phyloP scores from a whole-genome alignment of 2,329 filamentous ascomycete genomes.

The Sarocladiaceae sp. region DNA sequence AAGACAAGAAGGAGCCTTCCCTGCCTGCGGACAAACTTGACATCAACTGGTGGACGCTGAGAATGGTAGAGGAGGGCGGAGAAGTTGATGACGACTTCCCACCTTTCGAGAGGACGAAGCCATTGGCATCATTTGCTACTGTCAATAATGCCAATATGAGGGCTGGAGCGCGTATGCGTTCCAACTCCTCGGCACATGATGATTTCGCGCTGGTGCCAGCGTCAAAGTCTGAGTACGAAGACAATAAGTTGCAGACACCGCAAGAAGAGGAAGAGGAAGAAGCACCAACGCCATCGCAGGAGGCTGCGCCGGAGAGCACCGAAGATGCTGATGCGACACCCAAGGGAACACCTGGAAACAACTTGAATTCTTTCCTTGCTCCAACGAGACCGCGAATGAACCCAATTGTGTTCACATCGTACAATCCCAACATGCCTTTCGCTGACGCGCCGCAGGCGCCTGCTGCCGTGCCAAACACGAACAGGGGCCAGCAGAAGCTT shows the following conservation, averaged over 20 bases:
- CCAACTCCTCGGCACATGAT: constrained; percentile 73
- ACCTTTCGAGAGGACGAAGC: constrained; percentile 68
- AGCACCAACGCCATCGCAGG: constrained; percentile 2
- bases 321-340: constrained; percentile 27
- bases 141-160: constrained; percentile 77
- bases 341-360: constrained; percentile 21
- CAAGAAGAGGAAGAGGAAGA: constrained; percentile 54
- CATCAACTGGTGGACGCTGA: constrained; percentile 77
- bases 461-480: constrained; percentile 36
- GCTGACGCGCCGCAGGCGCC: constrained; percentile 54
- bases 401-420: constrained; percentile 58
- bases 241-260: constrained; percentile 66
- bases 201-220: constrained; percentile 79
- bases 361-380: constrained; percentile 25
- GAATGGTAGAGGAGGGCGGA: constrained; percentile 80
- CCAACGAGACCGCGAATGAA: constrained; percentile 42
- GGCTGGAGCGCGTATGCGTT: constrained; percentile 52
- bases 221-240: constrained; percentile 60
- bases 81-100: constrained; percentile 85
- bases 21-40: constrained; percentile 64
- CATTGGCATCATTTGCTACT: constrained; percentile 74
- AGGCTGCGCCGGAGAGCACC: constrained; percentile 18
- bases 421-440: constrained; percentile 47
- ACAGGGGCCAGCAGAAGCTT: constrained; percentile 64
- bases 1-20: constrained; percentile 68